Base-by-base conservation (phyloP, 2,329 filamentous ascomycete species). In the Sporothrix curviconia region DNA sequence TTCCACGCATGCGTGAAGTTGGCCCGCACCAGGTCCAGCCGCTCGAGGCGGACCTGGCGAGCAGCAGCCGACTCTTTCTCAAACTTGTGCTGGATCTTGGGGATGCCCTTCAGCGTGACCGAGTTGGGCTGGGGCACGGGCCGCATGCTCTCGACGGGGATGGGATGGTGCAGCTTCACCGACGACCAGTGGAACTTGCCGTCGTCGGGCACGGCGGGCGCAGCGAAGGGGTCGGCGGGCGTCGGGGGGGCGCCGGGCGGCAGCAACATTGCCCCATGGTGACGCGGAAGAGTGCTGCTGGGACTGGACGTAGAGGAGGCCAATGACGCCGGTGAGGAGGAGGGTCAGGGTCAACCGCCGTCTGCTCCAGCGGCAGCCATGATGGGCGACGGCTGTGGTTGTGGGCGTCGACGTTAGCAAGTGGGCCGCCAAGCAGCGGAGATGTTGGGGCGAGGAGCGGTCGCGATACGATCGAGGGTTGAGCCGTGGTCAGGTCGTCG, bases 1-100 rank as follows among this genome's bases (percentile, higher is more conserved):
- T 69, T 66, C 81, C 83, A 87, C 59, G 78, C 78, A 64, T 79
- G 79, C 40, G 72, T 62, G 62, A 83, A 83, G 62, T 74, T 77
- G 52, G 73, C 71, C 61, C 72, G 75, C 53, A 84, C 76, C 17
- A 75, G 75, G 8, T 68, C 70, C 52, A 71, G 69, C 46, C 77
- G 70, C 59, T 65, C 62, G 42, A 74, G 66, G 34, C 75, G 71
- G 57, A 68, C 64, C 49, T 68, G 66, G 61, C 66, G 70, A 12
- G 65, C 66, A 9, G 59, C 65, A 34, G 56, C 58, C 55, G 71
- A 70, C 44, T 79, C 75, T 1, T 76, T 43, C 9, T 19, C 53
- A 56, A 72, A 74, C 15, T 8, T 44, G 61, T 70, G 66, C 62
- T 76, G 74, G 24, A 76, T 67, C 19, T 58, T 64, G 3, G 72